Evolutionary conservation across 129 eudicot species (phyloP), one percentile per base, ranked within the genome.

Genomic region (Mikania micrantha): DNA sequence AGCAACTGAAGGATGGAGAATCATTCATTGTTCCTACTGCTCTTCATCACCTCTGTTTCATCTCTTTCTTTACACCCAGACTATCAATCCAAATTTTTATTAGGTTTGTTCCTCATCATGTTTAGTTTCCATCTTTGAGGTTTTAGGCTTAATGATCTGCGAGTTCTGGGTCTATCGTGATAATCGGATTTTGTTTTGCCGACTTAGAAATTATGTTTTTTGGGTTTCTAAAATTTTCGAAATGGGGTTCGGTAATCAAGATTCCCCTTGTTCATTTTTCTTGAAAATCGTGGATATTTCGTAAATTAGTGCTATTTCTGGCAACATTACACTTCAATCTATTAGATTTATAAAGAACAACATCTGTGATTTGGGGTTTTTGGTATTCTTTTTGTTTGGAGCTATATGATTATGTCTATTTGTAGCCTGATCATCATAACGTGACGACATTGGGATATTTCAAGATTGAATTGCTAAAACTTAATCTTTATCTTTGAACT

Each of bases 81-180:
- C 60, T 75, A 83, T 71, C 80, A 77, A 73, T 72, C 77, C 57
- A 77, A 81, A 74, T 83, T 79, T 71, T 74, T 83, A 7, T 62
- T 83, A 70, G 92, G 92, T 86, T 70, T 38, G 83, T 54, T 69
- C 17, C 16, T 35, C 13, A 53, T 17, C 19, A 2, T 60, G 58
- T 12, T 16, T 2, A 1, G 7, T 8, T 61, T 60, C 27, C 9
- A 39, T 42, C 4, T 3, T 32, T 3, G 7, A 60, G 39, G 11
- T 16, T 60, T 19, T 45, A 2, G 39, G n/a, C 21, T 22, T 29
- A 17, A 66, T 38, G 60, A 19, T 66, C n/a, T n/a, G n/a, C n/a
- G n/a, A n/a, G n/a, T n/a, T n/a, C n/a, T n/a, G n/a, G n/a, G n/a
- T n/a, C 54, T 54, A 20, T 64, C 17, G 13, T 64, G 36, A 38